phyloP scores from a whole-genome alignment of 2,329 filamentous ascomycete genomes.

The Cytospora leucostoma region DNA sequence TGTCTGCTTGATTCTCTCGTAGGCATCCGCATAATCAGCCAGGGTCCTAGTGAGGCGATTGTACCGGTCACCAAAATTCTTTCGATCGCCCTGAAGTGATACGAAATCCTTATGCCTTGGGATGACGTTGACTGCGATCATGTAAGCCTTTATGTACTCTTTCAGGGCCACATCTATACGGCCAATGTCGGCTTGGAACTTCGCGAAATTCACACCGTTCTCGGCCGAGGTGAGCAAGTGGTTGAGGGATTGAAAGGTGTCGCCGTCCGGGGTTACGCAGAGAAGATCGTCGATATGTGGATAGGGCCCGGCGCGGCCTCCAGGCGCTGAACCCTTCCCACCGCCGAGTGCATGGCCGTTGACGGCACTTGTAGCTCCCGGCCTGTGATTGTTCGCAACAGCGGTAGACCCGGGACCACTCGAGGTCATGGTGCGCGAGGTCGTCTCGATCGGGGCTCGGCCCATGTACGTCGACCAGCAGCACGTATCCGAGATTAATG shows the following conservation, averaged over 20 bases:
- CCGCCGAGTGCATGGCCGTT: constrained; percentile 14
- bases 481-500: background rate
- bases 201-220: constrained; percentile 58
- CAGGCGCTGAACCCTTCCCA: constrained; percentile 34
- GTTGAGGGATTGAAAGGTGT: constrained; percentile 52
- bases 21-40: constrained; percentile 48
- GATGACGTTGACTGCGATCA: constrained; percentile 75
- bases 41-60: constrained; percentile 53
- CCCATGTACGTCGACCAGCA: background rate
- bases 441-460: constrained; percentile 3
- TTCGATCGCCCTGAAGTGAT: constrained; percentile 58
- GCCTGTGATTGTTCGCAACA: constrained; percentile 1
- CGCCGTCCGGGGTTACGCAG: constrained; percentile 48
- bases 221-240: constrained; percentile 57
- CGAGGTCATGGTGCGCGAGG: constrained; percentile 15
- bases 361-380: constrained; percentile 6
- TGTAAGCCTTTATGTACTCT: constrained; percentile 77
- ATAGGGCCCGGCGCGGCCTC: constrained; percentile 36
- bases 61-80: constrained; percentile 52
- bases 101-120: constrained; percentile 75
- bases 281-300: constrained; percentile 58
- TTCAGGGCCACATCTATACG: constrained; percentile 75
- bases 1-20: constrained; percentile 58
- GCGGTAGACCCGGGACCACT: constrained; percentile 10
- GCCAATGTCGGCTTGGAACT: constrained; percentile 62